These are phyloP conservation scores for Ganoderma leucocontextum DNA, from an alignment of 1,284 basidiomycete species.

Conservation along the genomic window DNA sequence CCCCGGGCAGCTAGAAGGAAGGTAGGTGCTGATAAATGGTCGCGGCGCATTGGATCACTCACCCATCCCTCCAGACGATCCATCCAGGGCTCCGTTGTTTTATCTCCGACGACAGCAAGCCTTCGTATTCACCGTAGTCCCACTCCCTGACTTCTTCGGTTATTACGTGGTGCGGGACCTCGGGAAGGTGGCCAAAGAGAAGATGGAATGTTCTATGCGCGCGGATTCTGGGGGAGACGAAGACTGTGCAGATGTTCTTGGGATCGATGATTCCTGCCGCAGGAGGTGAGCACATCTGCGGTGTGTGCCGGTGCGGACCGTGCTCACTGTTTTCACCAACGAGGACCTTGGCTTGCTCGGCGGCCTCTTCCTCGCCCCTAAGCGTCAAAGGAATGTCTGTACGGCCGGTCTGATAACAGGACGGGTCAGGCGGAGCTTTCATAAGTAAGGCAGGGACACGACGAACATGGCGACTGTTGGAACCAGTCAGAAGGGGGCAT, in stretches of 20 bases:
- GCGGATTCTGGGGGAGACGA: constrained; percentile 86
- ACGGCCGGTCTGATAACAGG: constrained; percentile 74
- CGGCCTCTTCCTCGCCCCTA: constrained; percentile 82
- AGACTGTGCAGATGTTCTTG: constrained; percentile 76
- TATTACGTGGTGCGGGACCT: constrained; percentile 60
- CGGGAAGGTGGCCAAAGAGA: constrained; percentile 66
- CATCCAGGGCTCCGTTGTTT: constrained; percentile 71
- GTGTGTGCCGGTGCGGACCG: constrained; percentile 23
- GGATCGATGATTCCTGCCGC: constrained; percentile 81
- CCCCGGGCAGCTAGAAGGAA: constrained; percentile 72
- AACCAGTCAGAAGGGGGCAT: constrained; percentile 15
- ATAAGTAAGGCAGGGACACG: constrained; percentile 9
- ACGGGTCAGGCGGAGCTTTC: constrained; percentile 15
- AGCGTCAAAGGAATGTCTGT: constrained; percentile 88
- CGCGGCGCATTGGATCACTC: constrained; percentile 34
- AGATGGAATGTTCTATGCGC: constrained; percentile 89
- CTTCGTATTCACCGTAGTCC: constrained; percentile 94
- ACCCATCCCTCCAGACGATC: constrained; percentile 88
- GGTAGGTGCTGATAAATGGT: neutral
- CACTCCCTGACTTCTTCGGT: constrained; percentile 82
- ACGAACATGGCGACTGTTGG: constrained; percentile 74
- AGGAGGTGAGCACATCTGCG: constrained; percentile 18
- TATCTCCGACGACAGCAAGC: constrained; percentile 80
- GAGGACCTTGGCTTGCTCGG: constrained; percentile 67
- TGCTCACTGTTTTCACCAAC: constrained; percentile 81